phyloP scores from a whole-genome alignment of 106 monocot genomes.

The Allium cepa region DNA sequence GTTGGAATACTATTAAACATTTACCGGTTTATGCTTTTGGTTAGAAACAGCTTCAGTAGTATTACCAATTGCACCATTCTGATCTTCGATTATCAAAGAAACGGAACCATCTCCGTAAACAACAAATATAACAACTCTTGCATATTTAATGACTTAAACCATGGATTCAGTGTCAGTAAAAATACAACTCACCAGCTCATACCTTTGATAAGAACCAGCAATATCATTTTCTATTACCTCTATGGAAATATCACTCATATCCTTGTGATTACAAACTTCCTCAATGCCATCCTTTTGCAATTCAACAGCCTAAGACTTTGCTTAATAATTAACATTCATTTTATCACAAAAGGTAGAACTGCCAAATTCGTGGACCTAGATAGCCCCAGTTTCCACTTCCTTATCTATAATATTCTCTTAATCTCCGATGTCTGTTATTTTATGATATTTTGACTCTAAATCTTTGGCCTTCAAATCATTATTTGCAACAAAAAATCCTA shows the following conservation, averaged over 20 bases:
- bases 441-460: not conserved
- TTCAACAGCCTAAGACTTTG: not conserved
- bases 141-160: no score
- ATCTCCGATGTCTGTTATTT: not conserved
- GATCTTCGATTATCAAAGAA: no score
- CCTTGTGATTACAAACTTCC: not conserved
- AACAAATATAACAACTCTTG: no score
- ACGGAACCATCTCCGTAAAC: no score
- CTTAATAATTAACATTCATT: not conserved
- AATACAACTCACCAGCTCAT: not conserved
- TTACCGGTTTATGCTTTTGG: conserved; percentile 1
- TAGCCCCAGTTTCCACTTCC: no score
- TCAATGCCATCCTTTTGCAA: not conserved
- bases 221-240: not conserved
- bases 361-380: no score
- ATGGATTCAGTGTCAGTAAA: no score
- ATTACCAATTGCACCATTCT: no score
- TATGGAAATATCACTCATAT: not conserved
- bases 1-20: not conserved
- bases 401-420: no score
- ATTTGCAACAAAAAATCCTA: not conserved
- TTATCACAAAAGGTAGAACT: no score
- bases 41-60: not conserved
- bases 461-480: not conserved
- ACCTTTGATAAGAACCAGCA: not conserved